These are phyloP conservation scores for Phytophthora pluvialis DNA, from an alignment of 352 stramenopile species.

Conservation along the genomic window DNA sequence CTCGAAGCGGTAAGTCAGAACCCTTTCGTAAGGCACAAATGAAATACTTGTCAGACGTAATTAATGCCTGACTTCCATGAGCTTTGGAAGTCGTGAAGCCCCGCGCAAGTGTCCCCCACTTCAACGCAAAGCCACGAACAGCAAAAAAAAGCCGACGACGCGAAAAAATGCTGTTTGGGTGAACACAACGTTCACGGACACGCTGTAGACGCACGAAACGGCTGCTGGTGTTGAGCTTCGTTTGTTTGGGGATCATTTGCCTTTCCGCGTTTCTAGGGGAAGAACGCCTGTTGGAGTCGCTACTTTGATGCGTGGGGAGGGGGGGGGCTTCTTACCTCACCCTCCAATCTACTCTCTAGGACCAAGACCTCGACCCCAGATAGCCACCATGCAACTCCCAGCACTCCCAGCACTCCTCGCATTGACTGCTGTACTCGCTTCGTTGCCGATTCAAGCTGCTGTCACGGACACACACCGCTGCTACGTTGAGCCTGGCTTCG, in stretches of 20 bases:
- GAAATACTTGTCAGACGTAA: too few species aligned
- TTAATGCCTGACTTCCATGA: too few species aligned
- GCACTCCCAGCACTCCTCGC: background rate
- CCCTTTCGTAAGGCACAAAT: too few species aligned
- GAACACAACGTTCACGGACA: background rate
- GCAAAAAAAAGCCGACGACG: too few species aligned
- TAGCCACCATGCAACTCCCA: constrained; percentile 5
- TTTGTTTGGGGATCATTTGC: background rate
- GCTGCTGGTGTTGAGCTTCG: constrained; percentile 1
- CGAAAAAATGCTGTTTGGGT: too few species aligned
- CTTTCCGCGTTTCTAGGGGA: background rate
- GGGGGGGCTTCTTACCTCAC: constrained; percentile 3
- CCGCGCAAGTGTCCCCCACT: too few species aligned
- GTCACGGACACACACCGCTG: constrained; percentile 27
- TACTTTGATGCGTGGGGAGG: too few species aligned
- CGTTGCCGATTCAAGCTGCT: constrained; percentile 7
- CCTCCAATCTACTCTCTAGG: constrained; percentile 4
- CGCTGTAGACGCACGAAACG: background rate
- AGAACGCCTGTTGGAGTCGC: too few species aligned
- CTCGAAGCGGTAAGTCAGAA: too few species aligned
- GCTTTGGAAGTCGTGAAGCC: too few species aligned
- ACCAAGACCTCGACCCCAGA: background rate
- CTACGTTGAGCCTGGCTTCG: constrained; percentile 30
- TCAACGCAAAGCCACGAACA: too few species aligned
- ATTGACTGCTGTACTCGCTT: background rate